Conservation (phyloP, 495 filamentous ascomycete species). For the Xylaria longipes region DNA sequence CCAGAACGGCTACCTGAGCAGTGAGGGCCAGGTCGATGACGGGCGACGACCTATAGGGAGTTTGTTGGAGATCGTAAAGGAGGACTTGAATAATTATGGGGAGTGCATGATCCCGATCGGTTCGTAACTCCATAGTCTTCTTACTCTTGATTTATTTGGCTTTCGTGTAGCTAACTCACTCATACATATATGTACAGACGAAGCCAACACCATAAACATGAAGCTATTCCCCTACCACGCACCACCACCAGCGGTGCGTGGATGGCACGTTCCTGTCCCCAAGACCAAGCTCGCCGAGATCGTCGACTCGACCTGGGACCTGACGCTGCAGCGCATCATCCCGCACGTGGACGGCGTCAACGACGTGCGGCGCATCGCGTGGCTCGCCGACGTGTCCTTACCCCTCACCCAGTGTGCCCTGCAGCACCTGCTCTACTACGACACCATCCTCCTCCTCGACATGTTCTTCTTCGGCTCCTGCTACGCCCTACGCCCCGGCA, state of each 20-base stretch:
- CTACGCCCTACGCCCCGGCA: constrained; percentile 80
- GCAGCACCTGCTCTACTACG: constrained; percentile 88
- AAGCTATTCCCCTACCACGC: constrained; percentile 89
- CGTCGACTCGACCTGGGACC: constrained; percentile 87
- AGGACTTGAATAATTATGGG: constrained; percentile 95
- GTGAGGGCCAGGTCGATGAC: constrained; percentile 49
- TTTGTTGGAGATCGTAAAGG: constrained; percentile 87
- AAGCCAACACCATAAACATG: constrained; percentile 93
- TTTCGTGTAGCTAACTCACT: not conserved
- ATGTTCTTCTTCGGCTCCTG: constrained; percentile 92
- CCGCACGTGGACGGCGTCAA: constrained; percentile 89
- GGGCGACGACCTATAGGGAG: constrained; percentile 72
- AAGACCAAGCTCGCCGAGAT: constrained; percentile 75
- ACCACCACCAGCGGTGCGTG: constrained; percentile 74
- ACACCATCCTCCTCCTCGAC: constrained; percentile 84
- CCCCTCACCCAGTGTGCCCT: constrained; percentile 83
- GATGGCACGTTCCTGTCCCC: constrained; percentile 90
- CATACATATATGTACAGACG: constrained; percentile 61
- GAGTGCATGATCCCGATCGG: constrained; percentile 97
- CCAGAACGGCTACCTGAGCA: constrained; percentile 77
- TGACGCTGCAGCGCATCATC: constrained; percentile 84
- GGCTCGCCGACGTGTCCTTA: constrained; percentile 82
- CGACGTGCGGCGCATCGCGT: constrained; percentile 82
- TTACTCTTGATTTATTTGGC: too few relatives aligned
- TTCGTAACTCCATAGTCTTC: constrained; percentile 43